Evolutionary conservation across 345 rosid genomes (phyloP), one percentile per base, ranked within the genome.

Genomic region (Eucalyptus pauciflora): DNA sequence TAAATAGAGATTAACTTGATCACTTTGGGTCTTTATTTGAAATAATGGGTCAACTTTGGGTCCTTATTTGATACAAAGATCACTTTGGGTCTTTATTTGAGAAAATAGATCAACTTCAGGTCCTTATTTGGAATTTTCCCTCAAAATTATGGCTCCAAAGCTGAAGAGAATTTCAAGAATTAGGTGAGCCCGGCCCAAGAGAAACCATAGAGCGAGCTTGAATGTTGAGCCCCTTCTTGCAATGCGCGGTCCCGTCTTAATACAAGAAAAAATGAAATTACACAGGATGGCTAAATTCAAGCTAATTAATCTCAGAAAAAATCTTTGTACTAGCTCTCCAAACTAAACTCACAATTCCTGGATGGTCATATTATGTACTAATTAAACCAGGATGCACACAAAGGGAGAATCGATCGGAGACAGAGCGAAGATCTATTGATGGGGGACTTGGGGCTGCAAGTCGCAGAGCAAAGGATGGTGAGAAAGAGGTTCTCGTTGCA

Each of bases 401-500:
- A 33, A 69, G 20, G 43, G 80, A 31, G 80, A 33, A 71, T 33
- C 25, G 45, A 71, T 16, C 13, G 6, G 25, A 87, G 87, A 45
- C 89, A 86, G 60, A 89, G 69, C 10, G 8, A 56, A 20, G 24
- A 54, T 67, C 54, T 50, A 41, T 24, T 89, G 56, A 45, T 64
- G 46, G 43, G 81, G n/a, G 27, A 46, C 86, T 90, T 86, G 89
- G 90, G 83, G 15, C 67, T 11, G 3, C 52, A 10, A 27, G 87
- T 86, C 15, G 50, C 81, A 10, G 31, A 69, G 49, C 87, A 45
- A 87, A 93, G 89, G 86, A 91, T 62, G 86, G 60, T 51, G 10
- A 87, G 50, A 87, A 93, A 93, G 14, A 86, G 80, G 86, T 50
- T 86, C 79, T 90, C 93, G 27, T 71, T 86, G 88, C 93, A 93